A percentile compares a stretch with the other conserved stretches of the same genome.
phyloP scores from a whole-genome alignment of 176 grass and related monocot species.

The Bromus sterilis region DNA sequence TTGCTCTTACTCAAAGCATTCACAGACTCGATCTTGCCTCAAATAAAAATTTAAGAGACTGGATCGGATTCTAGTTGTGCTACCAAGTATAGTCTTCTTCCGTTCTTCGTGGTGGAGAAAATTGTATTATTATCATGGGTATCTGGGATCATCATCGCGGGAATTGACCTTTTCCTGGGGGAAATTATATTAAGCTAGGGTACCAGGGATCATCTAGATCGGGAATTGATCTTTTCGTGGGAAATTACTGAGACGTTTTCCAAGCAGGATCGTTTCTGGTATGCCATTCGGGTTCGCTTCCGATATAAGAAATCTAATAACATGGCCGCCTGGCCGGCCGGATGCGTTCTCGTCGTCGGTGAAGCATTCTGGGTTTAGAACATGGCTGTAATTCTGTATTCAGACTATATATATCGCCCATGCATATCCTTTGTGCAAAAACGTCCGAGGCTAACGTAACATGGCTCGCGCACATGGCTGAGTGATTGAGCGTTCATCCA shows the following conservation, averaged over 20 bases:
- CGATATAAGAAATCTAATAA: neutral
- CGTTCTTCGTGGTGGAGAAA: too few species aligned
- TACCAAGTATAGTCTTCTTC: too few species aligned
- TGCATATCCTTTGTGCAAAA: conserved; percentile 10
- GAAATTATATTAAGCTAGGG: too few species aligned
- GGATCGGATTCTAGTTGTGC: too few species aligned
- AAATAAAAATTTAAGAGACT: too few species aligned
- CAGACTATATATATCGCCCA: conserved; percentile 8
- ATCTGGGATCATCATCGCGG: too few species aligned
- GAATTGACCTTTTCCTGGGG: too few species aligned
- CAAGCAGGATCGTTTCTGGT: neutral
- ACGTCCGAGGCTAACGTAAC: neutral
- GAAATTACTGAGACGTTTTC: neutral
- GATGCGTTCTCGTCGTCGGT: neutral
- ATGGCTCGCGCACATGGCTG: conserved; percentile 15
- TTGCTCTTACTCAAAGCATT: too few species aligned
- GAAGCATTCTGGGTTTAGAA: neutral
- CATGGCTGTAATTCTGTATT: neutral
- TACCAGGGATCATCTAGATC: too few species aligned
- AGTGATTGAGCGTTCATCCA: neutral
- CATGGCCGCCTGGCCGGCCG: neutral
- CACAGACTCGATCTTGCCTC: too few species aligned
- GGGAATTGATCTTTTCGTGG: neutral
- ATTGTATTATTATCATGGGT: too few species aligned
- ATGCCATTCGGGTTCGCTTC: neutral